Conservation (phyloP, 2,329 filamentous ascomycete genomes). For the Fusarium sulawesiense region DNA sequence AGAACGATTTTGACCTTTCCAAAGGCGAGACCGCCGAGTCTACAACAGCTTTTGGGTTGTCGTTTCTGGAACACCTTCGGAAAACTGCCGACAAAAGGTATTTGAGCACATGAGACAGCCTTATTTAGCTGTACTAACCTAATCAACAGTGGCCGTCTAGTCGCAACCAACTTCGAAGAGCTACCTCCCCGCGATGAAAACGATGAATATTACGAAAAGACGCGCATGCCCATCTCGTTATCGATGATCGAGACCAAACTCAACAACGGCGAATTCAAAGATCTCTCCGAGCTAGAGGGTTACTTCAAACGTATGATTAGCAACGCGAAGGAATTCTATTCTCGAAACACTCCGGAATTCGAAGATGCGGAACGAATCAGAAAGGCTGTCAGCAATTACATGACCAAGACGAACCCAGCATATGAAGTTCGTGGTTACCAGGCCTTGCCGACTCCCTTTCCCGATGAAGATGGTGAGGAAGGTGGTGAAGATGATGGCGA, state of each 20-base stretch:
- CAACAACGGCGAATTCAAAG: constrained; percentile 73
- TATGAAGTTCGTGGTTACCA: constrained; percentile 77
- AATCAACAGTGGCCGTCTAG: constrained; percentile 72
- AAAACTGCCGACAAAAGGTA: constrained; percentile 86
- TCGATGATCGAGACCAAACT: constrained; percentile 82
- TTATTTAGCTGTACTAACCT: constrained; percentile 35
- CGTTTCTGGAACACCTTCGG: constrained; percentile 79
- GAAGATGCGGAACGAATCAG: constrained; percentile 88
- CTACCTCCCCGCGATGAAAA: constrained; percentile 73
- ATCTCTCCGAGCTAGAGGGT: constrained; percentile 79
- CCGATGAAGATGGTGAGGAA: constrained; percentile 45
- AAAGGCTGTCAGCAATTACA: constrained; percentile 87
- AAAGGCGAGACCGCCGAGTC: constrained; percentile 73
- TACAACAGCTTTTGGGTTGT: constrained; percentile 77
- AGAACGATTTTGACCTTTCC: constrained; percentile 60
- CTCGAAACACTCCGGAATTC: constrained; percentile 76
- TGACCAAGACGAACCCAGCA: constrained; percentile 87
- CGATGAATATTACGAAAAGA: constrained; percentile 81
- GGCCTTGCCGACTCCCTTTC: constrained; percentile 77
- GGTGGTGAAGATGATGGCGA: constrained; percentile 49
- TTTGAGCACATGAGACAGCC: constrained; percentile 40
- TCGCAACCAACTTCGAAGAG: constrained; percentile 80
- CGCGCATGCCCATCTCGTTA: constrained; percentile 82
- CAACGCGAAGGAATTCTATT: constrained; percentile 88
- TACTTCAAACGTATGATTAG: constrained; percentile 89